Evolutionary conservation across 768 basidiomycete genomes (phyloP).

Genomic region (Trametes cingulata): DNA sequence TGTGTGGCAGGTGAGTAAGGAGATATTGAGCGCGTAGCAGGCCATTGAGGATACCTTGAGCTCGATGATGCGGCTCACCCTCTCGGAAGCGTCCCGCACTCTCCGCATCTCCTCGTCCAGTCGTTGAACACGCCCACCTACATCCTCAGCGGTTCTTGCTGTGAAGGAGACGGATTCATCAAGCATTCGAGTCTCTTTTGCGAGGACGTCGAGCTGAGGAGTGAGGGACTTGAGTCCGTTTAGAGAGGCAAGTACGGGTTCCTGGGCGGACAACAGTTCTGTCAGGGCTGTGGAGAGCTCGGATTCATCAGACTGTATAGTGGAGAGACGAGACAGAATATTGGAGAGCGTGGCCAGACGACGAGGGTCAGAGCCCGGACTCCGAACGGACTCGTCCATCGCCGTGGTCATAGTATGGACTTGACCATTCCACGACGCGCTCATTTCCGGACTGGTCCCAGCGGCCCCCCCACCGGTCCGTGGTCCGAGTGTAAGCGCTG

Average conservation of each 20-base stretch:
- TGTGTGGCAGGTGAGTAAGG: slow-evolving; percentile 34
- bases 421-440: too few relatives aligned
- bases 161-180: slow-evolving; percentile 64
- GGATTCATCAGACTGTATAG: slow-evolving; percentile 75
- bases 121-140: slow-evolving; percentile 86
- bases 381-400: too few relatives aligned
- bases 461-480: too few relatives aligned
- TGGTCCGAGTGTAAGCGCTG: too few relatives aligned
- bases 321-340: slow-evolving; percentile 73
- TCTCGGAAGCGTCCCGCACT: slow-evolving; percentile 87
- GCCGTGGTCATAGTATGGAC: too few relatives aligned
- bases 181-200: slow-evolving; percentile 56
- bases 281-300: slow-evolving; percentile 74
- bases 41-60: slow-evolving; percentile 66
- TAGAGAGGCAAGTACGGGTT: slow-evolving; percentile 65
- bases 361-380: slow-evolving; percentile 19
- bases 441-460: too few relatives aligned
- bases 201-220: slow-evolving; percentile 64
- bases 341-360: slow-evolving; percentile 63
- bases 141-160: slow-evolving; percentile 78
- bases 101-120: slow-evolving; percentile 94
- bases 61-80: slow-evolving; percentile 91
- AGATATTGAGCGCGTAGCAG: neutral
- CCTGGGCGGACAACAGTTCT: slow-evolving; percentile 64
- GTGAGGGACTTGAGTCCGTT: slow-evolving; percentile 58